Evolutionary conservation across 1,284 basidiomycete species (phyloP).

Genomic region (Papiliotrema laurentii): DNA sequence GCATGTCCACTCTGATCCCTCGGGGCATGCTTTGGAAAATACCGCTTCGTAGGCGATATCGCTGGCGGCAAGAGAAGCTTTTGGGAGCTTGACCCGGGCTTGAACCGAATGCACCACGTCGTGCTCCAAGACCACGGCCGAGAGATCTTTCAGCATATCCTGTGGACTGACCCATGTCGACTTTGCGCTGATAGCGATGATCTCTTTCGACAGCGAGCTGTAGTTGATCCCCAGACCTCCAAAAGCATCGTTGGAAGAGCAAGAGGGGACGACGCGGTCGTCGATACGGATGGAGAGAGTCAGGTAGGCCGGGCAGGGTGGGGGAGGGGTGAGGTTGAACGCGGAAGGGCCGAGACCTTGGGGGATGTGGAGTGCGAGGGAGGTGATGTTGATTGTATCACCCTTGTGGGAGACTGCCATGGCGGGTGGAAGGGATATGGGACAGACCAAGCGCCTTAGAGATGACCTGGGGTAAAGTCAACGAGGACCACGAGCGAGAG

Average conservation of each 20-base stretch:
- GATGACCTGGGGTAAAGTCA: no score
- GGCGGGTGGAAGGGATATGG: no score
- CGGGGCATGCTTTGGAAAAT: not conserved
- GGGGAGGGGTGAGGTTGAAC: slow-evolving; percentile 35
- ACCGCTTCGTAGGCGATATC: slow-evolving; percentile 18
- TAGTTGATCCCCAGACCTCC: slow-evolving; percentile 46
- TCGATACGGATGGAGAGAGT: slow-evolving; percentile 30
- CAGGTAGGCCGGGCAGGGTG: slow-evolving; percentile 40
- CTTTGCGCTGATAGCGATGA: slow-evolving; percentile 19
- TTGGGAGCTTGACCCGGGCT: slow-evolving; percentile 24
- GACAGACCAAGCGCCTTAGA: no score
- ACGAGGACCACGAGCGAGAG: no score
- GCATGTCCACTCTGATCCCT: slow-evolving; percentile 7
- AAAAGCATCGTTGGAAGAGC: slow-evolving; percentile 36
- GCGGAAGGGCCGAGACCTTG: slow-evolving; percentile 43
- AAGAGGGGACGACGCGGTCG: slow-evolving; percentile 26
- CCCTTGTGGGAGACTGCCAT: slow-evolving; percentile 5
- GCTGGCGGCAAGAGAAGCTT: slow-evolving; percentile 30
- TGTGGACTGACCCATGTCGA: slow-evolving; percentile 17
- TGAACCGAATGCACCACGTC: slow-evolving; percentile 23
- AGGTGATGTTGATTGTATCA: slow-evolving; percentile 36
- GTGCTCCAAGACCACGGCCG: slow-evolving; percentile 14
- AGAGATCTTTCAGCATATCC: slow-evolving; percentile 23
- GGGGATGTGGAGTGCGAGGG: slow-evolving; percentile 38
- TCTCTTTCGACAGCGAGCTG: slow-evolving; percentile 38